Evolutionary conservation across 2,329 filamentous ascomycete species (phyloP).

Genomic region (Delphinella strobiligena): DNA sequence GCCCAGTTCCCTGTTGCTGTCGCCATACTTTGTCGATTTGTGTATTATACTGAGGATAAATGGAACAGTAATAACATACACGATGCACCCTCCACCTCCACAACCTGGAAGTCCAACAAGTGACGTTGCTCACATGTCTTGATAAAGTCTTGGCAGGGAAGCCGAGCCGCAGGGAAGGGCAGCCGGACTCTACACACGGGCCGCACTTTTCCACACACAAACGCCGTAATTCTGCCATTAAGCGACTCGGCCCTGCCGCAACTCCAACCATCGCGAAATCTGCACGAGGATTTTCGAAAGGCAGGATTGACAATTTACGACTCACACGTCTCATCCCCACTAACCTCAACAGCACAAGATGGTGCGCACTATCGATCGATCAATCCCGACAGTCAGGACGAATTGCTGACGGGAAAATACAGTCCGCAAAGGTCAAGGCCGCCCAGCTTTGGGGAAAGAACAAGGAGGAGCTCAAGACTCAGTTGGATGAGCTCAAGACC

Average conservation of each 20-base stretch:
- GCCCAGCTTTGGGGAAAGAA: constrained; percentile 96
- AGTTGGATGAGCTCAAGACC: constrained; percentile 87
- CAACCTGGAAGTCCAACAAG: background rate
- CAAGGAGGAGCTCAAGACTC: constrained; percentile 96
- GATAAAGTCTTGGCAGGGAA: background rate
- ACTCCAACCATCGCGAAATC: background rate
- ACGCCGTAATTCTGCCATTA: background rate
- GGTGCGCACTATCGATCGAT: constrained; percentile 12
- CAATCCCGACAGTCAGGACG: constrained; percentile 8
- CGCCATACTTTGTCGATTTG: too few species aligned
- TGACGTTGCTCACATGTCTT: background rate
- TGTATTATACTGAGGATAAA: too few species aligned
- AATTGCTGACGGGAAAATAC: constrained; percentile 12
- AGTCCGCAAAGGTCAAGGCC: constrained; percentile 73
- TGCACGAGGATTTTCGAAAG: background rate
- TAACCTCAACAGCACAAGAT: constrained; percentile 16
- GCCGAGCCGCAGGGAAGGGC: too few species aligned
- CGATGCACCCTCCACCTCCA: background rate
- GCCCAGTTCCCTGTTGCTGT: constrained; percentile 52
- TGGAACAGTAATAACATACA: too few species aligned
- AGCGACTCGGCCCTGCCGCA: background rate
- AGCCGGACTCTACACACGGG: background rate
- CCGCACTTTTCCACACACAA: background rate
- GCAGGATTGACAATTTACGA: background rate
- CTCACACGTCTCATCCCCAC: constrained; percentile 5